A percentile compares a stretch with the other conserved stretches of the same genome.
Conservation (phyloP, 768 basidiomycete genomes). For the Filobasidium wieringae region DNA sequence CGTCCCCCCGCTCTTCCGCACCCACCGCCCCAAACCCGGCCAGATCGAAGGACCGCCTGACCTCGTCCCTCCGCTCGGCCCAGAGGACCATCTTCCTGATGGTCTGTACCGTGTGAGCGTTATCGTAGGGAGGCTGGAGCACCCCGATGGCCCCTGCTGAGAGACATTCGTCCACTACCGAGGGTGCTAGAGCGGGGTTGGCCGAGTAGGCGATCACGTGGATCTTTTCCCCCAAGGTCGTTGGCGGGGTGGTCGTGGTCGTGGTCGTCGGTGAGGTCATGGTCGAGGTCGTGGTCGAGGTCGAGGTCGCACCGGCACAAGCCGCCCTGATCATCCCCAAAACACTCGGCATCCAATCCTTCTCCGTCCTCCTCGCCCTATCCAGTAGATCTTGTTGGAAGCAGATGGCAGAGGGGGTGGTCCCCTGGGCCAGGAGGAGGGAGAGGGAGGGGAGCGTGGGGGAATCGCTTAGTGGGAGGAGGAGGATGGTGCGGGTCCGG, state of each 20-base stretch:
- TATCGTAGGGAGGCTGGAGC: conserved; percentile 34
- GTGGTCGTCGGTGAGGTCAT: background rate
- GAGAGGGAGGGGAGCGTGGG: conserved; percentile 34
- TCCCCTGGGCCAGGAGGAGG: conserved; percentile 30
- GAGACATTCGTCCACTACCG: conserved; percentile 25
- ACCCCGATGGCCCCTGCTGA: conserved; percentile 32
- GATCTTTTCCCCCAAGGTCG: too few relatives aligned
- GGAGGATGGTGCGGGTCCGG: conserved; percentile 18
- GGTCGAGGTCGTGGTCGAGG: background rate
- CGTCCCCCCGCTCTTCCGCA: background rate
- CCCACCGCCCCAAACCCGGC: background rate
- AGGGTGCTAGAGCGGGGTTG: conserved; percentile 26
- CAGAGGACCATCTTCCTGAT: conserved; percentile 6
- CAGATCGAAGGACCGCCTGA: background rate
- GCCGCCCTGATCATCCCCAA: conserved; percentile 24
- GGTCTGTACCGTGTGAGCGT: background rate
- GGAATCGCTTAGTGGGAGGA: conserved; percentile 35
- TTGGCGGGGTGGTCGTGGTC: background rate
- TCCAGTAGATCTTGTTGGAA: conserved; percentile 38
- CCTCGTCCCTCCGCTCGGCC: background rate
- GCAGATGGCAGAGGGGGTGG: conserved; percentile 36
- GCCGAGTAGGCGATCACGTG: conserved; percentile 37
- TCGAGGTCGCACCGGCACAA: background rate
- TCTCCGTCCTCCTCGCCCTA: conserved; percentile 30
- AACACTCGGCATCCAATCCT: conserved; percentile 35